Conservation (phyloP, 495 filamentous ascomycete species). For the Penicillium atrosanguineum region DNA sequence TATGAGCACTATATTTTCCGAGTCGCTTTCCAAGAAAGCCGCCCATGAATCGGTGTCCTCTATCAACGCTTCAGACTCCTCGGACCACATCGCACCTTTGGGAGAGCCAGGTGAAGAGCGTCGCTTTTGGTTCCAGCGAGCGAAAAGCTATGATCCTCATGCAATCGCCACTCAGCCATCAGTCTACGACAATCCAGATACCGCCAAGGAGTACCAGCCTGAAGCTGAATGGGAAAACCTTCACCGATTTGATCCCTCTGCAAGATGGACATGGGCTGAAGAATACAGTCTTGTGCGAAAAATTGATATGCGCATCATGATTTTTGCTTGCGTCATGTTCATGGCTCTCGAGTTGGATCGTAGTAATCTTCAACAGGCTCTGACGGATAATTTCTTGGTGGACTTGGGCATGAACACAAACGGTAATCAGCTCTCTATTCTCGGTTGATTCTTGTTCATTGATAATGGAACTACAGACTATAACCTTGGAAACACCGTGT, state of each 20-base stretch:
- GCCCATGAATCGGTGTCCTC: background rate
- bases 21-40: constrained; percentile 3
- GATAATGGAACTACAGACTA: constrained; percentile 3
- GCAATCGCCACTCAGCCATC: constrained; percentile 57
- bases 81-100: constrained; percentile 9
- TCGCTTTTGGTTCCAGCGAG: constrained; percentile 29
- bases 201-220: constrained; percentile 51
- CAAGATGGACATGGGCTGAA: constrained; percentile 52
- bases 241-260: constrained; percentile 49
- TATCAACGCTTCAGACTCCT: constrained; percentile 5
- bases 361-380: constrained; percentile 39
- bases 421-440: constrained; percentile 13
- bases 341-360: constrained; percentile 69
- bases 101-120: constrained; percentile 14
- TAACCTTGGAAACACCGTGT: constrained; percentile 23
- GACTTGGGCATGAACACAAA: constrained; percentile 54
- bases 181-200: constrained; percentile 51
- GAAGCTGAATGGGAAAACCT: constrained; percentile 51
- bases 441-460: background rate
- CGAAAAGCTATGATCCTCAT: constrained; percentile 33
- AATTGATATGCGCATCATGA: constrained; percentile 50
- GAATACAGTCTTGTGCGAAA: constrained; percentile 36
- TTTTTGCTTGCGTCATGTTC: constrained; percentile 68
- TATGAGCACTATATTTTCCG: constrained; percentile 8
- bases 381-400: constrained; percentile 49